phyloP scores from a whole-genome alignment of 495 filamentous ascomycete species.

The Aspergillus cavernicola region DNA sequence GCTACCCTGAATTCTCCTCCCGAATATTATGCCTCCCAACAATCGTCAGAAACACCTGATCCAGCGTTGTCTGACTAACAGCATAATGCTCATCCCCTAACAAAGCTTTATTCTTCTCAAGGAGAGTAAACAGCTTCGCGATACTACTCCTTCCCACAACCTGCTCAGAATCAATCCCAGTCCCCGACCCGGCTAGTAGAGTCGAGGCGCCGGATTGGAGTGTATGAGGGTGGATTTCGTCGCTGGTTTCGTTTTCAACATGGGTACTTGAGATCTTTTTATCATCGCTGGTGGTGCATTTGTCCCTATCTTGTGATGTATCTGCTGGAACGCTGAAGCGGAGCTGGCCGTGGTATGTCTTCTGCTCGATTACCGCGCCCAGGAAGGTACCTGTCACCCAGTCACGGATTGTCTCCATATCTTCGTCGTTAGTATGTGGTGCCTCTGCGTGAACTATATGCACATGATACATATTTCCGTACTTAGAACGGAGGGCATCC shows the following conservation, averaged over 20 bases:
- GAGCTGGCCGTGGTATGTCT: slow-evolving; percentile 78
- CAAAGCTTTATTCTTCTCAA: slow-evolving; percentile 63
- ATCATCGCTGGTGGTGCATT: not conserved
- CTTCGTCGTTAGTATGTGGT: slow-evolving; percentile 61
- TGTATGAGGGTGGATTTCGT: not conserved
- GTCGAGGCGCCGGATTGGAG: not conserved
- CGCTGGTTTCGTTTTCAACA: not conserved
- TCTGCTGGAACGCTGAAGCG: slow-evolving; percentile 65
- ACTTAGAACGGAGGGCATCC: slow-evolving; percentile 32
- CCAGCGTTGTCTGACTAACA: slow-evolving; percentile 75
- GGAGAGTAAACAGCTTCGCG: slow-evolving; percentile 61
- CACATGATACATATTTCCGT: slow-evolving; percentile 40
- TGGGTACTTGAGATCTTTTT: not conserved
- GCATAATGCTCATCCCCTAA: slow-evolving; percentile 76
- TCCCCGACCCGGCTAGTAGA: not conserved
- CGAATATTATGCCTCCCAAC: slow-evolving; percentile 70
- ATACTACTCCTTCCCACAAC: slow-evolving; percentile 29
- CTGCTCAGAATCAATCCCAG: not conserved
- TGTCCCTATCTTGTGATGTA: not conserved
- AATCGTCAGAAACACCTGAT: slow-evolving; percentile 83
- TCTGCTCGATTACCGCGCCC: slow-evolving; percentile 61
- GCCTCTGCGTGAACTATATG: slow-evolving; percentile 67
- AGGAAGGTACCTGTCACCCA: slow-evolving; percentile 60
- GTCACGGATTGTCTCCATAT: slow-evolving; percentile 56
- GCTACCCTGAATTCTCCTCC: slow-evolving; percentile 59